Evolutionary conservation across 1,284 basidiomycete species (phyloP).

Genomic region (Cutaneotrichosporon cutaneum): DNA sequence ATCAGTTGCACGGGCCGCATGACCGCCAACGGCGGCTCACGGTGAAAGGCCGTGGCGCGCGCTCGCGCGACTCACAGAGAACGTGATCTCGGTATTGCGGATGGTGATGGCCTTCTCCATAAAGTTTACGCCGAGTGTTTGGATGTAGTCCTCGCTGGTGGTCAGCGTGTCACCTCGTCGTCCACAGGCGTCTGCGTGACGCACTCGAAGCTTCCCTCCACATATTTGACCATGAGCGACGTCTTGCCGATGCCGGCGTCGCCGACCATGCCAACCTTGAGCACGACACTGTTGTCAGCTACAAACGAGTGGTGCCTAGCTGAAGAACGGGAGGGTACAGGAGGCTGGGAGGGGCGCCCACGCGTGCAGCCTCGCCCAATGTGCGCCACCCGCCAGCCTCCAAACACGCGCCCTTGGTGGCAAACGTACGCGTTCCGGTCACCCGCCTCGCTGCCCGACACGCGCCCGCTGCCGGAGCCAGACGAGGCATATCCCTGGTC

Average conservation of each 20-base stretch:
- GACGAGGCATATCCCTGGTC: conserved; percentile 48
- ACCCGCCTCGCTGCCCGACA: conserved; percentile 46
- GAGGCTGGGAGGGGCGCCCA: neutral
- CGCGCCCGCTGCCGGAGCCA: conserved; percentile 46
- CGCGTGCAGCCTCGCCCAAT: neutral
- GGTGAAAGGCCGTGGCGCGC: neutral
- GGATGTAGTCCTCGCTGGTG: conserved; percentile 88
- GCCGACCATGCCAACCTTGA: conserved; percentile 98
- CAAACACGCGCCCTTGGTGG: neutral
- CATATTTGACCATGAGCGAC: conserved; percentile 96
- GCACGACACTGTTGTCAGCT: conserved; percentile 69
- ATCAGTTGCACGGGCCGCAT: conserved; percentile 1
- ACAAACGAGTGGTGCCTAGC: too few species aligned
- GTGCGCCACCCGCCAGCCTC: conserved; percentile 4
- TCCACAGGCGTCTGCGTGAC: conserved; percentile 19
- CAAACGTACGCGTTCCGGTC: conserved; percentile 46
- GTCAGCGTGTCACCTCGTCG: conserved; percentile 12
- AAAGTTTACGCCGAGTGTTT: conserved; percentile 98
- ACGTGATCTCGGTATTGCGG: conserved; percentile 95
- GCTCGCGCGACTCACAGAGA: conserved; percentile 61
- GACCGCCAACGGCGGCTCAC: neutral
- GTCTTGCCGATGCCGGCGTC: conserved; percentile 99
- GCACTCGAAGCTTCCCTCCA: conserved; percentile 87
- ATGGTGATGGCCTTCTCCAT: conserved; percentile 99
- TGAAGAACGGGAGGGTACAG: too few species aligned